These are phyloP conservation scores for Aureobasidium leucospermi DNA, from an alignment of 2,329 filamentous ascomycete genomes.

Conservation along the genomic window DNA sequence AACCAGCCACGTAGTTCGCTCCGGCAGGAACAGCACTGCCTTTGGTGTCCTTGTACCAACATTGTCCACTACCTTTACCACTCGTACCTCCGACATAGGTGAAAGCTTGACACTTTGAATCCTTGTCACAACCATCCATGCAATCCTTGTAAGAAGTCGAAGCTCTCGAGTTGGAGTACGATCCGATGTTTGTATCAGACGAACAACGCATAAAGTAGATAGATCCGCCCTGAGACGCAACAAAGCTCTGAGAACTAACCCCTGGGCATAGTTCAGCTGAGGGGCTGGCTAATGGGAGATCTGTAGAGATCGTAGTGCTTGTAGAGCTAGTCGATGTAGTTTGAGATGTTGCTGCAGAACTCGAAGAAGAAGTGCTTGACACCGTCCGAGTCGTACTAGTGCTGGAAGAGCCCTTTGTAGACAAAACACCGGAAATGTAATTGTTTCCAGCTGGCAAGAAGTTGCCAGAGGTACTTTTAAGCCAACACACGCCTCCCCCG, in stretches of 20 bases:
- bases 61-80: conserved; percentile 8
- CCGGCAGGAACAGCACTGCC: conserved; percentile 8
- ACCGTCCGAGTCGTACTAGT: background rate
- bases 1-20: conserved; percentile 15
- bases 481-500: conserved; percentile 10
- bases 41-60: conserved; percentile 17
- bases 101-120: conserved; percentile 15
- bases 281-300: conserved; percentile 14
- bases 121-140: conserved; percentile 14
- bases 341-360: conserved; percentile 10
- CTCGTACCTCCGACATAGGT: conserved; percentile 15
- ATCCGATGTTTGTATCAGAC: conserved; percentile 15
- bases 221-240: conserved; percentile 5
- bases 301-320: background rate
- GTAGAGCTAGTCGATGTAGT: conserved; percentile 13
- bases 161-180: conserved; percentile 14
- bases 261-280: conserved; percentile 11
- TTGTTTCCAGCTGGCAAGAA: conserved; percentile 2
- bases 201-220: conserved; percentile 14
- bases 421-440: conserved; percentile 9
- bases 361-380: background rate
- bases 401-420: background rate
- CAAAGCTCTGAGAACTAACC: conserved; percentile 10
- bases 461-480: background rate
- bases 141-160: conserved; percentile 15